Base-by-base conservation (phyloP, 1,284 basidiomycete genomes). In the Cerrena zonata region DNA sequence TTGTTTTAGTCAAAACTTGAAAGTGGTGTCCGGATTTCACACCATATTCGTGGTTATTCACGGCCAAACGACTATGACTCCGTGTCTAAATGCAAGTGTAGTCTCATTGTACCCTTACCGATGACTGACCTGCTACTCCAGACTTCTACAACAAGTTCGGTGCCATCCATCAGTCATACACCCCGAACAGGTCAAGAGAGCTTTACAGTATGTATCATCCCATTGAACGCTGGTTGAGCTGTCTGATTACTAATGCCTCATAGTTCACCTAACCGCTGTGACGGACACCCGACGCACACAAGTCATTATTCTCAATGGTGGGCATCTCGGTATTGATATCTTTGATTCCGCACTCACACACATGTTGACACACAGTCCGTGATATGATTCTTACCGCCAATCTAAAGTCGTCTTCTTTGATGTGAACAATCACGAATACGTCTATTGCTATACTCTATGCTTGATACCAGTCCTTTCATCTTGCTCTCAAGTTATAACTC, bases 191-290 rank as follows among this genome's bases (percentile, higher is more conserved):
- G 56, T 74, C 77, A 43, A 79, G 87, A 27, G 85, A 87, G 57
- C 68, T 86, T 15, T 86, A 80, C 61, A 78, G 87, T 87, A 58
- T 50, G 80, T 69, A 36, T 53, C 40, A 44, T 15, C 53, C 50
- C 41, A 56, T 18, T 27, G 45, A 4, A 2, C 12, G 25, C 3
- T 24, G 23, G 48, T 27, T 21, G 23, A 34, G 27, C 48, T 30
- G 37, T 37, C 7, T 5, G 34, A 27, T 52, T 34, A 34, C 11
- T 15, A 42, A 45, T 46, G 56, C 53, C 59, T 27, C n/a, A 52
- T 53, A 88, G 86, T 86, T 51, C 87, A 89, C 65, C 73, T 85
- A 55, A 91, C 88, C n/a, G 77, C 84, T 48, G 86, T 91, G 44
- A 89, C 82, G 13, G 86, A 90, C 57, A 73, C 69, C 25, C 62